These are phyloP conservation scores for Cordyceps sp. DNA, from an alignment of 2,329 filamentous ascomycete genomes.

Conservation along the genomic window DNA sequence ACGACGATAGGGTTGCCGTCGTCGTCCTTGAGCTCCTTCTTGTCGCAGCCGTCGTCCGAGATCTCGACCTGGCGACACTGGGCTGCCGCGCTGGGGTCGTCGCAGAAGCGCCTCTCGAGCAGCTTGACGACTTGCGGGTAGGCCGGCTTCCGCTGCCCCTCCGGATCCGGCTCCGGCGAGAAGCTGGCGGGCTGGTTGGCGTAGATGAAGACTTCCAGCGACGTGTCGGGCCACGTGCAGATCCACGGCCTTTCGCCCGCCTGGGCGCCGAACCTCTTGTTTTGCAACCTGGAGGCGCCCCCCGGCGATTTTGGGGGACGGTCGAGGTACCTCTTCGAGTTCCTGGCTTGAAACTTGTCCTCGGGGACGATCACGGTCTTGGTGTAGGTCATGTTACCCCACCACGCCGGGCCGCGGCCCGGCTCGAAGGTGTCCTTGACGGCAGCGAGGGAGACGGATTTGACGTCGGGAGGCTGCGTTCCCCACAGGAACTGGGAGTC, in stretches of 20 bases:
- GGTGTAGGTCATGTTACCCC: conserved; percentile 32
- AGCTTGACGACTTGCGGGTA: conserved; percentile 39
- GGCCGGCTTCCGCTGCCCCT: conserved; percentile 9
- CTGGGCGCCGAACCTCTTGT: conserved; percentile 13
- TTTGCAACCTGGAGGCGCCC: conserved; percentile 1
- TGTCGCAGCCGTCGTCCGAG: conserved; percentile 17
- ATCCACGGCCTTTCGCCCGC: conserved; percentile 39
- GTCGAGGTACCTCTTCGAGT: too few species aligned
- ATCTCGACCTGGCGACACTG: conserved; percentile 33
- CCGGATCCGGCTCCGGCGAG: conserved; percentile 1
- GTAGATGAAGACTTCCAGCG: conserved; percentile 40
- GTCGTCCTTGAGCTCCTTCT: conserved; percentile 16
- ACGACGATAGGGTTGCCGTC: conserved; percentile 24
- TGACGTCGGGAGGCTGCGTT: conserved; percentile 31
- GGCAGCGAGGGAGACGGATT: conserved; percentile 23
- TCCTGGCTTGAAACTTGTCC: conserved; percentile 14
- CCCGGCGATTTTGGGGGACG: too few species aligned
- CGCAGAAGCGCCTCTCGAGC: conserved; percentile 30
- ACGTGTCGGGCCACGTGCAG: conserved; percentile 39
- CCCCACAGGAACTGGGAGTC: conserved; percentile 30
- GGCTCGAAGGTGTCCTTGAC: conserved; percentile 32
- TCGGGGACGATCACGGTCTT: conserved; percentile 39
- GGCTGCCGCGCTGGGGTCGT: conserved; percentile 16
- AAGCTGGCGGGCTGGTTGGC: conserved; percentile 31
- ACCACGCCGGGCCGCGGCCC: conserved; percentile 36